Evolutionary conservation across 768 basidiomycete species (phyloP).

Genomic region (Hericium rajendrae): DNA sequence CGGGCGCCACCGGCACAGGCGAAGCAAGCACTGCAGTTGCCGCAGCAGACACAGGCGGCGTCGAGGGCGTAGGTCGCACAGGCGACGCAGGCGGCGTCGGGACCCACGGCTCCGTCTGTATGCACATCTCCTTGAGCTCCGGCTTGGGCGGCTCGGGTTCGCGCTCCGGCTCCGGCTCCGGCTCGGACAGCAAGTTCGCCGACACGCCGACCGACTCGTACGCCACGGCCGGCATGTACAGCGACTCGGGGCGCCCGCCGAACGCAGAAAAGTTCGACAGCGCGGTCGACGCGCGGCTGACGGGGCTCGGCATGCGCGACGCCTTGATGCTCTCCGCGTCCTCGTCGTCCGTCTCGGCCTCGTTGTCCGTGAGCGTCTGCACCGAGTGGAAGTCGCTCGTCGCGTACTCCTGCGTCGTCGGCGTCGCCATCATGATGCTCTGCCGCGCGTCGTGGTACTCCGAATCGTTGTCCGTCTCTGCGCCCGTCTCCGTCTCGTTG

Average conservation of each 20-base stretch:
- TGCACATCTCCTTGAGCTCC: slow-evolving; percentile 63
- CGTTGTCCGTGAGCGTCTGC: slow-evolving; percentile 43
- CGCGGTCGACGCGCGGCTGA: slow-evolving; percentile 1
- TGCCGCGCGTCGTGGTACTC: slow-evolving; percentile 75
- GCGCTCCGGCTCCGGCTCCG: slow-evolving; percentile 17
- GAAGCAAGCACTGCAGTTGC: slow-evolving; percentile 18
- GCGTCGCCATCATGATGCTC: slow-evolving; percentile 50
- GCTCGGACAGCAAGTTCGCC: slow-evolving; percentile 20
- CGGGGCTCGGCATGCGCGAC: slow-evolving; percentile 31
- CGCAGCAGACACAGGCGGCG: no score
- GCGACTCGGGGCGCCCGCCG: slow-evolving; percentile 5
- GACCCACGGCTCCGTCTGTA: slow-evolving; percentile 71
- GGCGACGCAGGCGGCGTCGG: slow-evolving; percentile 29
- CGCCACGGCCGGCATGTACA: slow-evolving; percentile 25
- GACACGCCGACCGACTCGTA: slow-evolving; percentile 44
- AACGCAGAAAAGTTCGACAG: neutral
- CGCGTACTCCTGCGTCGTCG: slow-evolving; percentile 39
- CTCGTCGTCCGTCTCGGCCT: slow-evolving; percentile 46
- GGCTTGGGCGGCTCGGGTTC: slow-evolving; percentile 37
- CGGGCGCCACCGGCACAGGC: slow-evolving; percentile 4
- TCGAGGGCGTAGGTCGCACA: neutral
- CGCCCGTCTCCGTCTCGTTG: slow-evolving; percentile 48
- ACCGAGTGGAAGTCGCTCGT: slow-evolving; percentile 16
- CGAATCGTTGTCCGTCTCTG: slow-evolving; percentile 55
- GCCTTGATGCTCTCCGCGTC: slow-evolving; percentile 67